Percentiles rank a stretch among this genome's conserved stretches.
Evolutionary conservation across 176 grass and related monocot species (phyloP).

Genomic region (Oryza rufipogon): DNA sequence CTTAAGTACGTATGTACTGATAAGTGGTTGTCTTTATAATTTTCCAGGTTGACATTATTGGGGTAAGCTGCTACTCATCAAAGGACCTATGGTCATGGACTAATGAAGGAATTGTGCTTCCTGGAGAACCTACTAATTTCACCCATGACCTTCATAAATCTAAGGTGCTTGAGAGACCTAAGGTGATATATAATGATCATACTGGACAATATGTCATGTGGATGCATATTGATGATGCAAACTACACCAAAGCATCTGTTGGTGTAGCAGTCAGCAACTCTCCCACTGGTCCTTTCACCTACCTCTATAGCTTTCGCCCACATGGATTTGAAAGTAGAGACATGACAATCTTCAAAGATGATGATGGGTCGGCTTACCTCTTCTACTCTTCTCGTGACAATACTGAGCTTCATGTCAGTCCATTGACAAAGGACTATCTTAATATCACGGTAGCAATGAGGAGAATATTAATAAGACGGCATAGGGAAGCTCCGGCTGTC

Average conservation of each 20-base stretch:
- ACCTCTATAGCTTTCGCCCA: slow-evolving; percentile 78
- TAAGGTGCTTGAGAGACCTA: slow-evolving; percentile 92
- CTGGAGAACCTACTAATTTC: slow-evolving; percentile 58
- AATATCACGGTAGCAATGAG: slow-evolving; percentile 56
- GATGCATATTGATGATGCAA: slow-evolving; percentile 89
- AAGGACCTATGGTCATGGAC: slow-evolving; percentile 85
- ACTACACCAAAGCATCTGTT: slow-evolving; percentile 86
- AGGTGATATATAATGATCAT: slow-evolving; percentile 81
- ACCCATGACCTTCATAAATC: slow-evolving; percentile 78
- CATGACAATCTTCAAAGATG: slow-evolving; percentile 92
- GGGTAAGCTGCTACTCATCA: slow-evolving; percentile 90
- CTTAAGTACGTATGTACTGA: neutral
- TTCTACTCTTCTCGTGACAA: slow-evolving; percentile 80
- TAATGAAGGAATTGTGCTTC: slow-evolving; percentile 80
- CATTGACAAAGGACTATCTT: slow-evolving; percentile 72
- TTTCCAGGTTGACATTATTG: slow-evolving; percentile 88
- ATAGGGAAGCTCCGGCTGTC: slow-evolving; percentile 80
- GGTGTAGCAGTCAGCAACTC: slow-evolving; percentile 73
- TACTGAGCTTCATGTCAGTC: slow-evolving; percentile 80
- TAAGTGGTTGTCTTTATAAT: slow-evolving; percentile 14
- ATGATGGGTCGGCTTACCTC: slow-evolving; percentile 72
- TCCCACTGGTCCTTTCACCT: slow-evolving; percentile 75
- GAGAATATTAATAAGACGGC: slow-evolving; percentile 62
- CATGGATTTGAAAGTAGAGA: slow-evolving; percentile 86
- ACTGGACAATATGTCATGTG: slow-evolving; percentile 87